Base-by-base conservation (phyloP, 805 yeast species). In the Myxozyma vanderwaltii region DNA sequence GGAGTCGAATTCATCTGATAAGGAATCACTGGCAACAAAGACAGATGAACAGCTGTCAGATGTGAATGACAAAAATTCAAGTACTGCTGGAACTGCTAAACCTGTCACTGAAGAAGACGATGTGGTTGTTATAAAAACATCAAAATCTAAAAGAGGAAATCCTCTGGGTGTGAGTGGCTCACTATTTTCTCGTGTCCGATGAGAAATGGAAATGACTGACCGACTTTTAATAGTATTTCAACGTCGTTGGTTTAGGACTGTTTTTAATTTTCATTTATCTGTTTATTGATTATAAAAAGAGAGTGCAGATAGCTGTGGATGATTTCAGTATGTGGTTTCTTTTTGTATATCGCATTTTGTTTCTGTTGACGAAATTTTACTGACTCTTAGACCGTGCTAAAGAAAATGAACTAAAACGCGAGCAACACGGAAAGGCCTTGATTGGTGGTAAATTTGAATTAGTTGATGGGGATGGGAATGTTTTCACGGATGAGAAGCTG, bases 391-490 rank as follows among this genome's bases (percentile, higher is more conserved):
- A 19, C 26, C 1, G 13, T 27, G 19, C 12, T 8, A 29, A 33
- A 59, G 63, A 50, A 41, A 61, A 44, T 48, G 64, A 60, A 29
- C 26, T 40, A 23, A 56, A 56, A 31, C 40, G 52, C 27, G 56
- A 60, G 38, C 47, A 58, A 6, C 52, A 52, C 33, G 99, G 99
- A 23, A 90, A 86, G 71, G 97, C 98, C 1, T 77, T 88, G 48
- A 87, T 94, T 63, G 99, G 99, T 21, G 98, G 98, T 0, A 86
- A 90, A 12, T 94, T 94, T 74, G 76, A 80, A 57, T 76, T 94
- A 63, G 75, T 81, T 7, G 96, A 92, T 71, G 79, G 81, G 35
- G 75, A 90, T 53, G 91, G 91, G 39, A 74, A 86, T 27, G 74
- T 72, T 19, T 94, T 94, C 73, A 90, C 97, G 1, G 84, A 90